These are phyloP conservation scores for Amanita polypyramis DNA, from an alignment of 768 basidiomycete species.

Conservation along the genomic window DNA sequence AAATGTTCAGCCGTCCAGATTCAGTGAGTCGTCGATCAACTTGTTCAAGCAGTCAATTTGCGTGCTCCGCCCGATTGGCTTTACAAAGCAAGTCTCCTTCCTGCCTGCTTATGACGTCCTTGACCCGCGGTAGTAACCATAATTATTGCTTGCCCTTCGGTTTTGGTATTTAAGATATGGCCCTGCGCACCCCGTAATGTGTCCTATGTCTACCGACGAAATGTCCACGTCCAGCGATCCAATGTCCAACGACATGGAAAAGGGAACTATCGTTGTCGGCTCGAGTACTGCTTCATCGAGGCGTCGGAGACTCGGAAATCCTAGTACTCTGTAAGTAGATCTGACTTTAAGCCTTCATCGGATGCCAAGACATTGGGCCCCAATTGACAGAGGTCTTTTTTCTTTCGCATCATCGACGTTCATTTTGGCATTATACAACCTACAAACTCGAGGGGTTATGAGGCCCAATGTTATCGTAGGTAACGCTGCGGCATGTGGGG, in stretches of 20 bases:
- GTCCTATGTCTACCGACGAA: neutral
- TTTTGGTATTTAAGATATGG: neutral
- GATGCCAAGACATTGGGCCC: neutral
- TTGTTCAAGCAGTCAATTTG: neutral
- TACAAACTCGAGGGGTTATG: constrained; percentile 27
- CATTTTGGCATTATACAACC: constrained; percentile 55
- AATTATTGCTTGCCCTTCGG: neutral
- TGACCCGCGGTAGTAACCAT: constrained; percentile 5
- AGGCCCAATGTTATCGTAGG: constrained; percentile 52
- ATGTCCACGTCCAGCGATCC: neutral
- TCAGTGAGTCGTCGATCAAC: too few relatives aligned
- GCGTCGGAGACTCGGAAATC: constrained; percentile 32
- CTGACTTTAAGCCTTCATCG: neutral
- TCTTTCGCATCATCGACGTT: constrained; percentile 60
- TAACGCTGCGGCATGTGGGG: constrained; percentile 60
- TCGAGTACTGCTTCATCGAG: neutral
- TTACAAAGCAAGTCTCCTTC: neutral
- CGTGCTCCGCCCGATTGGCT: neutral
- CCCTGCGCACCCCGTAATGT: neutral
- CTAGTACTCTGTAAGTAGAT: constrained; percentile 31
- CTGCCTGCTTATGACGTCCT: neutral
- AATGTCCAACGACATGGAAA: neutral
- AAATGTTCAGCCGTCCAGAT: too few relatives aligned
- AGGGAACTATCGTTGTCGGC: neutral
- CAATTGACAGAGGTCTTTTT: constrained; percentile 52